These are phyloP conservation scores for Alternaria infectoria DNA, from an alignment of 2,329 filamentous ascomycete species.

Conservation along the genomic window DNA sequence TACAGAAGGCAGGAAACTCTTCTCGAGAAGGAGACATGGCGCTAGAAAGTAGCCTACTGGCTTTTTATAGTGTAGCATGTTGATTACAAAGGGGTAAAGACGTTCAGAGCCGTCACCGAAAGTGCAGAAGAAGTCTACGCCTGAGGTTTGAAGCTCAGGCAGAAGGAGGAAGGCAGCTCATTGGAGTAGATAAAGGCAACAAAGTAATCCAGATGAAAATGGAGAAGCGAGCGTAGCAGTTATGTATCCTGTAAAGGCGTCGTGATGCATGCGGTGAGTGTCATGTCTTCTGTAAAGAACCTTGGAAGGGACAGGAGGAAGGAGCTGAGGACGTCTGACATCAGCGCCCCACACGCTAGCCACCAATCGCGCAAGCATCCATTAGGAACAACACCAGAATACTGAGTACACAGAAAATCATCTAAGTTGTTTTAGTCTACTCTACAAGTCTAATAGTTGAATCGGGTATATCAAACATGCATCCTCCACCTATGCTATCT, in stretches of 20 bases:
- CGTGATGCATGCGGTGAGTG: neutral
- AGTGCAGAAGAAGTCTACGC: neutral
- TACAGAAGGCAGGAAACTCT: too few relatives aligned
- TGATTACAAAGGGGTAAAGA: neutral
- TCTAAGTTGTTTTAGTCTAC: neutral
- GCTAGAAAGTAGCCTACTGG: too few relatives aligned
- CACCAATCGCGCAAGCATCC: neutral
- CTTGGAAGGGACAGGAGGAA: neutral
- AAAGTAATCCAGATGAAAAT: fast-evolving
- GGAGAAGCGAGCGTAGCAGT: too few relatives aligned
- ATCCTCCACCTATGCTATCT: conserved; percentile 9
- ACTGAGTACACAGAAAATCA: neutral
- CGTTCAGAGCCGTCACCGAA: neutral
- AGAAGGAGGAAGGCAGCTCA: neutral
- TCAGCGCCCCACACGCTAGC: neutral
- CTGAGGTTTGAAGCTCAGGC: neutral
- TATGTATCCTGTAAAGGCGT: neutral
- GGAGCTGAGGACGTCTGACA: neutral
- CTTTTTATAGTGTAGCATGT: fast-evolving
- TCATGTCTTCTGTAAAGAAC: neutral
- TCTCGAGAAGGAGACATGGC: too few relatives aligned
- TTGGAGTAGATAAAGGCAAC: neutral
- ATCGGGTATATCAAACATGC: neutral
- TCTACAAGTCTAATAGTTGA: neutral
- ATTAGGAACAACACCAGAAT: neutral